phyloP scores from a whole-genome alignment of 768 basidiomycete species.

The Boletellus ananas region DNA sequence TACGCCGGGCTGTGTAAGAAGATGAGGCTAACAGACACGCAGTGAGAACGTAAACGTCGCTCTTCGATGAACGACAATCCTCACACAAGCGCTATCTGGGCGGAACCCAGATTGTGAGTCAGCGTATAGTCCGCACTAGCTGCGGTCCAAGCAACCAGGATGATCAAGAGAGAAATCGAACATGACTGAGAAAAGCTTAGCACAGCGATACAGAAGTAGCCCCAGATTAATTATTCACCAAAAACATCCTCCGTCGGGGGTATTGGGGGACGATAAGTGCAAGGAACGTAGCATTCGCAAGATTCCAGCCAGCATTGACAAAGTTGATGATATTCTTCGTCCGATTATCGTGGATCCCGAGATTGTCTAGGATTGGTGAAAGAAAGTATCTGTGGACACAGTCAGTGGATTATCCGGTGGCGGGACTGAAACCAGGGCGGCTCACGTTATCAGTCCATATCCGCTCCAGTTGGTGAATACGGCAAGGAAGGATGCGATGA shows the following conservation, averaged over 20 bases:
- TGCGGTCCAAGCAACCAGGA: constrained; percentile 14
- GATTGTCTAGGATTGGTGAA: constrained; percentile 11
- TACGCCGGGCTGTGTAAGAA: constrained; percentile 18
- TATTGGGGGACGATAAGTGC: constrained; percentile 10
- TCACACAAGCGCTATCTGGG: constrained; percentile 11
- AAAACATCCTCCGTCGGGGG: constrained; percentile 14
- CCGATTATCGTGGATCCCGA: constrained; percentile 19
- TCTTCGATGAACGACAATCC: background rate
- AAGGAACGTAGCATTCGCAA: constrained; percentile 2
- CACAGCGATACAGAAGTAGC: background rate
- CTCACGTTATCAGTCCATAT: constrained; percentile 9
- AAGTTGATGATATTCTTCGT: constrained; percentile 17
- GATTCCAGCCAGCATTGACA: constrained; percentile 8
- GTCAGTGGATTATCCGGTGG: background rate
- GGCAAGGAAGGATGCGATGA: constrained; percentile 11
- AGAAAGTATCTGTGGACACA: constrained; percentile 5
- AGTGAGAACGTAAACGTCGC: background rate
- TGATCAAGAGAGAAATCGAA: constrained; percentile 13
- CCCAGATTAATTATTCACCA: constrained; percentile 9
- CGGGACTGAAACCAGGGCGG: fast-evolving
- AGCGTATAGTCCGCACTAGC: constrained; percentile 20
- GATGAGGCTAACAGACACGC: constrained; percentile 7
- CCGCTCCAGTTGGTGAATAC: constrained; percentile 17
- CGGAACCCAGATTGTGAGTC: constrained; percentile 3
- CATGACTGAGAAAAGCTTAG: constrained; percentile 2